Base-by-base conservation (phyloP, 345 rosid genomes). In the Eucalyptus dawsonii region DNA sequence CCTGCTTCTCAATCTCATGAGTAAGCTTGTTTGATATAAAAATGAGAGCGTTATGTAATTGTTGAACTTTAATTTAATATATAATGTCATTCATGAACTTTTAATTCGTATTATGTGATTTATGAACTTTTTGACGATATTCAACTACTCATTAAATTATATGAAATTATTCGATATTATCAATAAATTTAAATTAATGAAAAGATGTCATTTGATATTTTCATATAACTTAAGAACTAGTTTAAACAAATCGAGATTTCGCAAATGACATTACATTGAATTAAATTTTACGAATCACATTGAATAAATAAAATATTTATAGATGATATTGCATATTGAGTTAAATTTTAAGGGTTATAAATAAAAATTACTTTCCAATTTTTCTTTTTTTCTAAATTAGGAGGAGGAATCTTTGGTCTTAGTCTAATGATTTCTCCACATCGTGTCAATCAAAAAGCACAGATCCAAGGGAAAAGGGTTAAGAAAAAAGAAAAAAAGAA, bases 241-340 rank as follows among this genome's bases (percentile, higher is more conserved):
- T n/a, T n/a, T 4, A 16, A 65, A 14, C 10, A 65, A 14, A 15
- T 29, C 1, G 8, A 65, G 4, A 65, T 5, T n/a, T 65, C 34
- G 8, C 0, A 2, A 0, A 53, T 53, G 2, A 53, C 4, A 53
- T 7, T 17, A 3, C 0, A 19, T 19, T 53, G 11, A 2, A 53
- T 53, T 53, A 19, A 53, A 53, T 2, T 53, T 53, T 1, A 4
- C 0, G 0, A 7, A 8, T 6, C 19, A 4, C 1, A 7, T 65
- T 14, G 0, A n/a, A 7, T 8, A n/a, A 62, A 65, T n/a, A 14
- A 7, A 65, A 65, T 29, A 4, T 14, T n/a, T 5, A 1, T 3
- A 4, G 2, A n/a, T 7, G 1, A n/a, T 7, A n/a, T 65, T 29
- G 0, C 2, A 4, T n/a, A 14, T n/a, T 7, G 5, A 0, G 16